These are phyloP conservation scores for Coprinopsis marcescibilis DNA, from an alignment of 768 basidiomycete genomes.

Conservation along the genomic window DNA sequence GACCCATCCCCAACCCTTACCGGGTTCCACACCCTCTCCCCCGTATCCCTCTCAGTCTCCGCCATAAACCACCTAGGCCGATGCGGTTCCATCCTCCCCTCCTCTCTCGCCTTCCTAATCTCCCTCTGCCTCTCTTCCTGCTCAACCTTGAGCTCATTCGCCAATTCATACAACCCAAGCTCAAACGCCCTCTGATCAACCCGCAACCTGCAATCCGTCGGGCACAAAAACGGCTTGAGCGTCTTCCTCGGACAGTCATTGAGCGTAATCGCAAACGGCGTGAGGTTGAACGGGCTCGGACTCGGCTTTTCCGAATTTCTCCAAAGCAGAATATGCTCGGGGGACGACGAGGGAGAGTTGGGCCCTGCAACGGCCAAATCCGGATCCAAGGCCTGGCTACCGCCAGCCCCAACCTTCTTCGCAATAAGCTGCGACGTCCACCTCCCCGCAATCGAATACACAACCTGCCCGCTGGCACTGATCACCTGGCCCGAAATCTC, in stretches of 20 bases:
- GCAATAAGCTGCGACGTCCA: conserved; percentile 96
- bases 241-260: conserved; percentile 78
- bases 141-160: conserved; percentile 69
- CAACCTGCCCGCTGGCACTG: conserved; percentile 55
- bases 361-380: conserved; percentile 55
- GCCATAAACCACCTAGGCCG: conserved; percentile 83
- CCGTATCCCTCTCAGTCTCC: conserved; percentile 81
- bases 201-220: conserved; percentile 88
- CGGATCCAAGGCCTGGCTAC: conserved; percentile 61
- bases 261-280: conserved; percentile 88
- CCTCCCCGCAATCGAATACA: conserved; percentile 87
- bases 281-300: conserved; percentile 87
- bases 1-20: conserved; percentile 43
- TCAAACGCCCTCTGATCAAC: conserved; percentile 97
- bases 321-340: conserved; percentile 86
- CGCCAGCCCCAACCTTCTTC: conserved; percentile 57
- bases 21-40: conserved; percentile 85
- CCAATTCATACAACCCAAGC: conserved; percentile 76
- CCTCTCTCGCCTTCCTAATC: conserved; percentile 70
- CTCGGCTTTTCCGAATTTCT: conserved; percentile 79
- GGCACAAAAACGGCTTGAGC: conserved; percentile 67
- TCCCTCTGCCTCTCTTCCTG: conserved; percentile 82
- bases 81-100: conserved; percentile 66
- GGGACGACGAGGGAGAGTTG: conserved; percentile 36
- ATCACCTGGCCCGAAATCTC: conserved; percentile 87